phyloP scores from a whole-genome alignment of 805 yeast genomes.

The baker's yeast (Saccharomyces cerevisiae) region DNA sequence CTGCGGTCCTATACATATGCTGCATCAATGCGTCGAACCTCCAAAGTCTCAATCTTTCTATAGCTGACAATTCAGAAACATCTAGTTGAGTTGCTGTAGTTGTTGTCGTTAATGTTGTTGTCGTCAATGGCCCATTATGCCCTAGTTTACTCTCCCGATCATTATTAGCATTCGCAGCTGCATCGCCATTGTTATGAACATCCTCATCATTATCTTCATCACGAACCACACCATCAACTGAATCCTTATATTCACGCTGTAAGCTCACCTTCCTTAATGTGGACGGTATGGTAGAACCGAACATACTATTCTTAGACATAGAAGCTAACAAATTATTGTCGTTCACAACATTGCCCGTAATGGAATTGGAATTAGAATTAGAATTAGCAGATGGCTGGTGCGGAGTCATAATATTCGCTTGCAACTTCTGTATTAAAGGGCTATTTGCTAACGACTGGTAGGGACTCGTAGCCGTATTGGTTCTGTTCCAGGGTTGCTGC shows the following conservation, averaged over 20 bases:
- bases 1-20: constrained; percentile 85
- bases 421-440: constrained; percentile 17
- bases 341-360: neutral
- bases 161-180: constrained; percentile 2
- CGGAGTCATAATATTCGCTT: constrained; percentile 29
- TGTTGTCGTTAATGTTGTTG: constrained; percentile 16
- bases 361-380: neutral
- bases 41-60: constrained; percentile 83
- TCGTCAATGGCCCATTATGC: constrained; percentile 9
- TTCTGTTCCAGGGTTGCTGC: constrained; percentile 1
- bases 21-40: constrained; percentile 88
- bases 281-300: constrained; percentile 26
- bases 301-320: constrained; percentile 20
- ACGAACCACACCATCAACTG: constrained; percentile 3
- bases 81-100: constrained; percentile 18
- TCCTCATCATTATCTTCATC: neutral
- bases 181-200: neutral
- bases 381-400: constrained; percentile 8
- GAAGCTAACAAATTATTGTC: constrained; percentile 16
- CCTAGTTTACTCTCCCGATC: neutral
- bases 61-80: constrained; percentile 45
- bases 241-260: constrained; percentile 16
- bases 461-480: constrained; percentile 4
- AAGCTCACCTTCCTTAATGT: constrained; percentile 25
- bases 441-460: constrained; percentile 16